These are phyloP conservation scores for Amoeboaphelidium protococcarum DNA, from an alignment of 371 early-diverging fungal genomes.

Conservation along the genomic window DNA sequence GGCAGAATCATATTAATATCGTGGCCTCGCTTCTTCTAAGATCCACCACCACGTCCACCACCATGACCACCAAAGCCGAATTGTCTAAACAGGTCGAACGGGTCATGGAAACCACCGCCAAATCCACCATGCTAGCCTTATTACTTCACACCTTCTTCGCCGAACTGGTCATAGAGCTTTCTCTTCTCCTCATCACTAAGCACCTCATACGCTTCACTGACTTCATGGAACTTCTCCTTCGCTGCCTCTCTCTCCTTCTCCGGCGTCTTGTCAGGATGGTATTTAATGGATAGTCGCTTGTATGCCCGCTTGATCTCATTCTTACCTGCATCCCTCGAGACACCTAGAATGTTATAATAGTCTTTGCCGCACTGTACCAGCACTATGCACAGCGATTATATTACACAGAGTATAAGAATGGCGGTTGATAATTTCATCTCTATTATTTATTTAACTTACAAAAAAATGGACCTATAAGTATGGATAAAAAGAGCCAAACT, in stretches of 20 bases:
- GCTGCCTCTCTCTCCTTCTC: constrained; percentile 47
- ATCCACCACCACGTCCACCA: constrained; percentile 7
- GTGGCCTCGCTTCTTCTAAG: constrained; percentile 22
- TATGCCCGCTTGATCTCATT: constrained; percentile 20
- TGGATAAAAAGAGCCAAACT: no score
- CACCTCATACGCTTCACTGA: constrained; percentile 79
- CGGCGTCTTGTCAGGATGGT: constrained; percentile 15
- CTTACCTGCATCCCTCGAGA: constrained; percentile 13
- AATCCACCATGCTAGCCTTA: constrained; percentile 12
- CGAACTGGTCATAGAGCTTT: constrained; percentile 64
- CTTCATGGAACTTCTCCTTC: constrained; percentile 67
- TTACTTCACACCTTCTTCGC: constrained; percentile 71
- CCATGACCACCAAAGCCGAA: constrained; percentile 12
- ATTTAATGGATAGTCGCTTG: constrained; percentile 22
- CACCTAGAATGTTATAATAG: constrained; percentile 19
- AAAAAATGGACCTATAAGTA: no score
- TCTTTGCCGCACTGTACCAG: no score
- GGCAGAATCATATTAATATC: constrained; percentile 38
- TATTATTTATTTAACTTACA: no score
- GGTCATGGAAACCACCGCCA: constrained; percentile 40
- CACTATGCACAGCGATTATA: no score
- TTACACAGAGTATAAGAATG: no score
- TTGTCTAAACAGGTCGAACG: constrained; percentile 11
- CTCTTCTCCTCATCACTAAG: constrained; percentile 72
- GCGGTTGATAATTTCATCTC: no score